These are phyloP conservation scores for Metarhizium sp. DNA, from an alignment of 2,329 filamentous ascomycete genomes.

Conservation along the genomic window DNA sequence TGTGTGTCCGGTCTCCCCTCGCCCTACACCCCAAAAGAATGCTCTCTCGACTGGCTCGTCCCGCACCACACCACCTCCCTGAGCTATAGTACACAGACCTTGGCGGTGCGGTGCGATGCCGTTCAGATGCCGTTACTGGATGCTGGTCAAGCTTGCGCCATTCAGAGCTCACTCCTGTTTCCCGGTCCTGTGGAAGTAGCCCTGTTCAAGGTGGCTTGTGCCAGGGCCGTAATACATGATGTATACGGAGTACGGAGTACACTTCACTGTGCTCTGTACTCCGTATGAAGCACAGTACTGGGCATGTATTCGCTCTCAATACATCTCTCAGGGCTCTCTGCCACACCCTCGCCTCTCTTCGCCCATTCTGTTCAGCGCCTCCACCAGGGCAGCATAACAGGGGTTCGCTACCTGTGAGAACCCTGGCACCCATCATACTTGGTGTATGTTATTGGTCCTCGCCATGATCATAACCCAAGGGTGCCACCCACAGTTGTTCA, in stretches of 20 bases:
- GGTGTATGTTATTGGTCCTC: conserved; percentile 3
- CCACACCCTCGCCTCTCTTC: neutral
- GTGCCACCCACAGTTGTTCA: neutral
- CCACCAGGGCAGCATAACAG: conserved; percentile 1
- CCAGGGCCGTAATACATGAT: neutral
- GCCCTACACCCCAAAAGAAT: neutral
- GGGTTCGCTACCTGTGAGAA: conserved; percentile 3
- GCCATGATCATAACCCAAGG: conserved; percentile 4
- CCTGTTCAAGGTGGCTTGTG: neutral
- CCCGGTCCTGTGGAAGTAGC: neutral
- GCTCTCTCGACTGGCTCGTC: neutral
- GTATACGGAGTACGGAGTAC: neutral
- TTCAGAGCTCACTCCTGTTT: neutral
- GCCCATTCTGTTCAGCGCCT: neutral
- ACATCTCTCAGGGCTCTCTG: neutral
- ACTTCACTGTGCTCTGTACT: neutral
- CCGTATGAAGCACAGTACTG: neutral
- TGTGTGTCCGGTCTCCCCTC: neutral
- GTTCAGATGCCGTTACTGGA: neutral
- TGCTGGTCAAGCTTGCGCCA: neutral
- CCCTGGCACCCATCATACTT: conserved; percentile 3
- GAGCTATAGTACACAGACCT: neutral
- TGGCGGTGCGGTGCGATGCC: neutral
- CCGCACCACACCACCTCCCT: neutral
- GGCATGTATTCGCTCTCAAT: neutral